Evolutionary conservation across 345 rosid genomes (phyloP), one percentile per base, ranked within the genome.

Genomic region (Eucalyptus sp.): DNA sequence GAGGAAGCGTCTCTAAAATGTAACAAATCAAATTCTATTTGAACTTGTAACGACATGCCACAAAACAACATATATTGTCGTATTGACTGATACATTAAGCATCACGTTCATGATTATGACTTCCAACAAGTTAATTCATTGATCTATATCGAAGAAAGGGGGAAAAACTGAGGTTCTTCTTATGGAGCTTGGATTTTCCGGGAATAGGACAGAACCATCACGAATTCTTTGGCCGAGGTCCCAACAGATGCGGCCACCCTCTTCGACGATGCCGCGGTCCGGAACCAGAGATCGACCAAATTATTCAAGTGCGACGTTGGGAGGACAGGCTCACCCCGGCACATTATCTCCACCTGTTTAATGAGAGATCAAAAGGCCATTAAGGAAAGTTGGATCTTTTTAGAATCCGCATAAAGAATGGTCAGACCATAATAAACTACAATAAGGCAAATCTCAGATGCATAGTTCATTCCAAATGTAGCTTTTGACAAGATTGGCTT

Each of bases 171-270:
- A 51, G 88, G 31, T 7, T 37, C 85, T 62, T 68, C 80, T 91
- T 88, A 92, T 3, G 89, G 83, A 58, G 89, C 90, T 80, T 90
- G 88, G 18, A 92, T 92, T 91, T 94, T 96, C 31, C 95, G 94
- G 88, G 94, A 88, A 86, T 96, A 96, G 5, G 96, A 93, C 62
- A 96, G 91, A 41, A 93, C 96, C 98, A 96, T 96, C 46, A 96
- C 95, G 29, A 94, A 95, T 86, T 96, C 98, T 93, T 93, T 96
- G 1, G 96, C 98, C 1, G 98, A 93, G 41, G 95, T 92, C n/a
- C 98, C 97, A 2, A 95, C 89, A 1, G 93, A 90, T 31, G 94
- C 95, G 10, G 93, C 91, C 22, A 95, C 93, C 86, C 92, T 93
- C 56, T 93, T 94, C 1, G 97, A 62, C 7, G 94, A 91, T 14